phyloP scores from a whole-genome alignment of 345 rosid genomes.

The Citrus unshiu region DNA sequence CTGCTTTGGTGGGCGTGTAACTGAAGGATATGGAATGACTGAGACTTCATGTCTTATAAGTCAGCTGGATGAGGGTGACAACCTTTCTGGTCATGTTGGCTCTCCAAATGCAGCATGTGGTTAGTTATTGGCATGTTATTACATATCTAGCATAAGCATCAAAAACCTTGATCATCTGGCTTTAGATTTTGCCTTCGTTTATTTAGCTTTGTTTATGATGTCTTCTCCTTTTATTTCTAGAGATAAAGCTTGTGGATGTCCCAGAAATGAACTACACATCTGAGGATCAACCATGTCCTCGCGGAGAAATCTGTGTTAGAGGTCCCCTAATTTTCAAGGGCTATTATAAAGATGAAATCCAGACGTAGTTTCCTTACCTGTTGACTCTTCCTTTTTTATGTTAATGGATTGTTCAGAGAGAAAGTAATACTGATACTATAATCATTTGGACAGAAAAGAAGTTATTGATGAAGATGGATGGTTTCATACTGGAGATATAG shows the following conservation, averaged over 20 bases:
- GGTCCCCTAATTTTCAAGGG: constrained; percentile 87
- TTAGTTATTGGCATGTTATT: constrained; percentile 34
- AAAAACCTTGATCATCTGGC: background rate
- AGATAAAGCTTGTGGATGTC: constrained; percentile 94
- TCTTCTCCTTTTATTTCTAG: constrained; percentile 32
- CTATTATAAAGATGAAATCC: constrained; percentile 87
- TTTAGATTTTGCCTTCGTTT: background rate
- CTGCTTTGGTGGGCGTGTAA: constrained; percentile 72
- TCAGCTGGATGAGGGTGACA: constrained; percentile 58
- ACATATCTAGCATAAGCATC: background rate
- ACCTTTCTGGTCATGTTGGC: constrained; percentile 84
- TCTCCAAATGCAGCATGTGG: constrained; percentile 96
- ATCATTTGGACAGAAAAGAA: constrained; percentile 63
- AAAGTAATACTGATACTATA: constrained; percentile 7
- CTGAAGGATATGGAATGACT: constrained; percentile 82
- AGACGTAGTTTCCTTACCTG: constrained; percentile 51
- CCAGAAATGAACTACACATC: constrained; percentile 96
- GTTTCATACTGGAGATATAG: constrained; percentile 97
- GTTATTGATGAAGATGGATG: constrained; percentile 89
- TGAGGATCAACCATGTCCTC: constrained; percentile 80
- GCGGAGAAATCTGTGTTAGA: constrained; percentile 97
- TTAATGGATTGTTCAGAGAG: background rate
- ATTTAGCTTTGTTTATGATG: constrained; percentile 2
- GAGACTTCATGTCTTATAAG: constrained; percentile 64
- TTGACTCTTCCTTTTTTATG: constrained; percentile 3